phyloP scores from a whole-genome alignment of 257 asterid genomes.

The Catharanthus roseus region DNA sequence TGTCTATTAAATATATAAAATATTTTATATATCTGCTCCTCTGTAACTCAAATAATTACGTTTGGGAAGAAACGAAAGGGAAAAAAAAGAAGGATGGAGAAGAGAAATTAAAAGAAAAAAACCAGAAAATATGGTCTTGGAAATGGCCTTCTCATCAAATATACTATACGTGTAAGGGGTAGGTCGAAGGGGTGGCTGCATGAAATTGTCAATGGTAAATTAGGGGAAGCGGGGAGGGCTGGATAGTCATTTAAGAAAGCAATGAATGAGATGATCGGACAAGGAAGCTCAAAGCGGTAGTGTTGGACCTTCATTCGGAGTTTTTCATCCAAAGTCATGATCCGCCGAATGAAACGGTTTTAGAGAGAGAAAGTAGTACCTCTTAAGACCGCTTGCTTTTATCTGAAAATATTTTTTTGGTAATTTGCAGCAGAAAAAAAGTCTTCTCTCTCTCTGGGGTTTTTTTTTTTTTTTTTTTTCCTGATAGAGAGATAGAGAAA shows the following conservation, averaged over 20 bases:
- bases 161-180: slow-evolving; percentile 13
- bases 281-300: slow-evolving; percentile 27
- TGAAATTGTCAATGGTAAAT: slow-evolving; percentile 24
- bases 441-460: too few relatives aligned
- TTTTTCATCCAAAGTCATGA: slow-evolving; percentile 11
- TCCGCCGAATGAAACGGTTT: slow-evolving; percentile 14
- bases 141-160: slow-evolving; percentile 4
- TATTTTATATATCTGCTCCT: neutral
- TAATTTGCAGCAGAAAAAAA: slow-evolving; percentile 17
- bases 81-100: neutral
- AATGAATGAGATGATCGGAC: slow-evolving; percentile 30
- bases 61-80: neutral
- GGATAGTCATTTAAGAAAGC: neutral
- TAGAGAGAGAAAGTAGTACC: slow-evolving; percentile 1
- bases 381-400: slow-evolving; percentile 10
- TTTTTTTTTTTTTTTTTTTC: too few relatives aligned
- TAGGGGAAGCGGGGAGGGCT: neutral
- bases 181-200: slow-evolving; percentile 2
- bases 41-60: neutral
- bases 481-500: neutral
- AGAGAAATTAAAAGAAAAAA: too few relatives aligned
- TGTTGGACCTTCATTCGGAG: slow-evolving; percentile 9
- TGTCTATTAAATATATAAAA: neutral
- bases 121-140: neutral
- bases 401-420: slow-evolving; percentile 11